phyloP scores from a whole-genome alignment of 2,329 filamentous ascomycete genomes.

The Cercospora beticola region DNA sequence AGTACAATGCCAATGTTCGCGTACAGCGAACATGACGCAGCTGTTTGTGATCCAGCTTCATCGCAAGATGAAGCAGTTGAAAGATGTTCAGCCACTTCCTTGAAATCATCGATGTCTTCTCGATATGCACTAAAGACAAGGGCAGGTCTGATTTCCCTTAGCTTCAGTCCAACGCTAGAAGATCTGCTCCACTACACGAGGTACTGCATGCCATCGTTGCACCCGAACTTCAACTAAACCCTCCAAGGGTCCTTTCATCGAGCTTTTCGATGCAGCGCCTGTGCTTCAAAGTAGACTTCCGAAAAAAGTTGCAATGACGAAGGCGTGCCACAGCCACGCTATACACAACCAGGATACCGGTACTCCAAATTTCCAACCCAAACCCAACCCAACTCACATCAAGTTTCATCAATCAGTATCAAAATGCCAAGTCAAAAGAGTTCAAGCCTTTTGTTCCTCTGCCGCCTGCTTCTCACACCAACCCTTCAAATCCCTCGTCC shows the following conservation, averaged over 20 bases:
- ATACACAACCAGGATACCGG: background rate
- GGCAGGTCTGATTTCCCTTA: background rate
- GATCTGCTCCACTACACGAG: background rate
- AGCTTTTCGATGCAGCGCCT: background rate
- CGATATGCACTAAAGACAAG: background rate
- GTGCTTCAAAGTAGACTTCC: background rate
- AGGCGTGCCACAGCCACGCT: background rate
- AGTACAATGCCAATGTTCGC: background rate
- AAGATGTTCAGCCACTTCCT: background rate
- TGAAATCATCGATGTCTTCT: background rate
- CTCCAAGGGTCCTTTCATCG: background rate
- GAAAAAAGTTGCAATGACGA: background rate
- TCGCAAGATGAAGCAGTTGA: background rate
- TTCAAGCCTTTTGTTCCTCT: background rate
- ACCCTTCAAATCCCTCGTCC: conserved; percentile 32
- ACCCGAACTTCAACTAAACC: background rate
- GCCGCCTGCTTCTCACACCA: conserved; percentile 21
- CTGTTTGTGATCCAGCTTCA: background rate
- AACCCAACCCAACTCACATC: background rate
- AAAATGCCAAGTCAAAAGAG: background rate
- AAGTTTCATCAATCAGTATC: background rate
- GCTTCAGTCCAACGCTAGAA: background rate
- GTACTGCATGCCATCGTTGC: background rate
- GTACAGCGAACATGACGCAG: background rate
- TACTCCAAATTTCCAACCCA: background rate